Base-by-base conservation (phyloP, 2,329 filamentous ascomycete genomes). In the Chalaropsis ovoidea region DNA sequence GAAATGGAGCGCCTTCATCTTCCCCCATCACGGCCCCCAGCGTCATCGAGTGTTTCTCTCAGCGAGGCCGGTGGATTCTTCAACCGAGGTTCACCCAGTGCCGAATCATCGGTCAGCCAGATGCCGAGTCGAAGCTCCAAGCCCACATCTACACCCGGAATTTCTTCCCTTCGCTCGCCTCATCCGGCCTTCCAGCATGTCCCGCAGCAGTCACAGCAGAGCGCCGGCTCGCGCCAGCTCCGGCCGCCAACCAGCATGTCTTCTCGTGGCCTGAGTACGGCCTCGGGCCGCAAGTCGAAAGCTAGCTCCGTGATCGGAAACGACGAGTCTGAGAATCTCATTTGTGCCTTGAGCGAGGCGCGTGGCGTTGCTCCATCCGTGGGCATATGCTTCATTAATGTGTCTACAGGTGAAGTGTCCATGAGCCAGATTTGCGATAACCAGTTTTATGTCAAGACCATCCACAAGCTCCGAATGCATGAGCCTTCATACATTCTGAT, bases 341-440 rank as follows among this genome's bases (percentile, higher is more conserved):
- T 96, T n/a, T 97, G 93, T 74, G 92, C 93, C 3, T 76, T 96
- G 61, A 89, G 85, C 70, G 91, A 96, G 73, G 90, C 89, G 54
- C 87, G 92, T n/a, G 90, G 90, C 4, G 83, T 96, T 3, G 86
- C 89, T 24, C 90, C 91, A 0, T 88, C 86, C 0, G 86, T 97
- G 1, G 92, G 93, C 0, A 79, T 96, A 49, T 89, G 90, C 2
- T 92, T 96, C 72, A 80, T 96, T 72, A 95, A 97, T 71, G 79
- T 95, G 2, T 86, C 89, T 52, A 92, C 89, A 1, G 89, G 88
- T 47, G 90, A 96, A 75, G 89, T 85, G 17, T 84, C 91, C 35
- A 80, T 97, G 47, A 95, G 90, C 72, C 90, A 96, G 72, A 93
- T 97, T 69, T 91, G 88, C 72, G 93, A 97, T 74, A 95, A 87